Evolutionary conservation across 805 yeast genomes (phyloP).

Genomic region (Blastobotrys mokoenaii): DNA sequence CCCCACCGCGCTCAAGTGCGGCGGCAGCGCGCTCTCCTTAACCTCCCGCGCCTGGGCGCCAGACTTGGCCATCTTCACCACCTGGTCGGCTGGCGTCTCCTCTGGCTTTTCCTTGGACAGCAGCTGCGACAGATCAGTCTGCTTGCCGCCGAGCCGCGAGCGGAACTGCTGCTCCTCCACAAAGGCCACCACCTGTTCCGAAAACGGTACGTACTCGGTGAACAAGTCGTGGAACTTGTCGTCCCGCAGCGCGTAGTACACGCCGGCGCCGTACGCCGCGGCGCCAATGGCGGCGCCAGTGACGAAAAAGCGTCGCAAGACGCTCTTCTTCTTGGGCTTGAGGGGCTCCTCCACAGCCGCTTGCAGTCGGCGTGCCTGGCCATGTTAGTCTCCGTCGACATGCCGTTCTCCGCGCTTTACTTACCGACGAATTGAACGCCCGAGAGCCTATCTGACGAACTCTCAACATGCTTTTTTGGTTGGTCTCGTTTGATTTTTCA

Average conservation of each 20-base stretch:
- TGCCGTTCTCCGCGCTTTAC: neutral
- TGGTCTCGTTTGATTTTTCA: no score
- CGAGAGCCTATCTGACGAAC: no score
- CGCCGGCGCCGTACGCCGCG: conserved; percentile 48
- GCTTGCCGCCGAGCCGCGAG: conserved; percentile 17
- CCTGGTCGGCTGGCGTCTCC: conserved; percentile 5
- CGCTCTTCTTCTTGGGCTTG: conserved; percentile 14
- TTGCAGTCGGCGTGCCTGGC: neutral
- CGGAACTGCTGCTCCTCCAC: conserved; percentile 36
- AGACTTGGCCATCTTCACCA: conserved; percentile 15
- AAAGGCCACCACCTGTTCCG: conserved; percentile 43
- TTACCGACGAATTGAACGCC: no score
- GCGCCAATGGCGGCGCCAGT: conserved; percentile 22
- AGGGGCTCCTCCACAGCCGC: neutral
- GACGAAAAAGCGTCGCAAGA: conserved; percentile 26
- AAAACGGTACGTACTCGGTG: conserved; percentile 57
- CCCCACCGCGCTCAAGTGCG: no score
- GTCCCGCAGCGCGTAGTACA: conserved; percentile 46
- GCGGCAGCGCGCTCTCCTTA: neutral
- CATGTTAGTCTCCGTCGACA: neutral
- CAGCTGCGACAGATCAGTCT: neutral
- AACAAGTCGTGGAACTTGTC: conserved; percentile 56
- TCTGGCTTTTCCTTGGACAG: conserved; percentile 1
- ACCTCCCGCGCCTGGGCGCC: conserved; percentile 12
- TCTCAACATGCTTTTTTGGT: no score